Conservation (phyloP, 2,329 filamentous ascomycete species). For the Colletotrichum sp. region DNA sequence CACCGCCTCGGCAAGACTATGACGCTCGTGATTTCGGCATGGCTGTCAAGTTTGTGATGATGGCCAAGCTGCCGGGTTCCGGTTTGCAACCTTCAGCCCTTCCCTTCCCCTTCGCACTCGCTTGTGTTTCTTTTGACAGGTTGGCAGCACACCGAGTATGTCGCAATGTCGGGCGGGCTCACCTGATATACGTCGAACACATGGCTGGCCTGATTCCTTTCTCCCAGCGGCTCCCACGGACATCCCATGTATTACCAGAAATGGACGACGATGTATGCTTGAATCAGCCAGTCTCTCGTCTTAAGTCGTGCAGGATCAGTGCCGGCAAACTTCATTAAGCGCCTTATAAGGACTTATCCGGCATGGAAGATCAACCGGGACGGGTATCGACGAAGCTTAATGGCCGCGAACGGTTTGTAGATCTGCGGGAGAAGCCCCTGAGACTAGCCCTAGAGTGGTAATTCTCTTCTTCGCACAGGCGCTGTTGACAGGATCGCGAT, state of each 20-base stretch:
- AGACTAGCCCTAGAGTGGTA: not conserved
- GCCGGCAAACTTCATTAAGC: not conserved
- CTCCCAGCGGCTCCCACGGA: not conserved
- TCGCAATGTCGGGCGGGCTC: not conserved
- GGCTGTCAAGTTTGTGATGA: not conserved
- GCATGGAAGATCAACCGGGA: not conserved
- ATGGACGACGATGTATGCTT: not conserved
- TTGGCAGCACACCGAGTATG: not conserved
- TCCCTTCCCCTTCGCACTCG: not conserved
- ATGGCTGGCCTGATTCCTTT: not conserved
- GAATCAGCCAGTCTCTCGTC: not conserved
- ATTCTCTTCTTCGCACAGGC: not conserved
- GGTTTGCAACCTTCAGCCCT: not conserved
- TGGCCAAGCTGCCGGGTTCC: not conserved
- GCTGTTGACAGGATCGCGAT: not conserved
- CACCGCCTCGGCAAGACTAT: not conserved
- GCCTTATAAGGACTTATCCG: not conserved
- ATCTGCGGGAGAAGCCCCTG: not conserved
- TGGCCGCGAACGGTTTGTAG: not conserved
- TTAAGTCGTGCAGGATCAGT: not conserved
- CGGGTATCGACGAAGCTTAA: not conserved
- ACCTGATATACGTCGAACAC: not conserved
- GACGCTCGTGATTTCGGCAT: not conserved
- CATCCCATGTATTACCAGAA: not conserved
- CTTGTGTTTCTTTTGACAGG: not conserved